Percentiles rank a stretch among this genome's conserved stretches.
These are phyloP conservation scores for Fusarium brevicatenulatum DNA, from an alignment of 2,329 filamentous ascomycete species.

Conservation along the genomic window DNA sequence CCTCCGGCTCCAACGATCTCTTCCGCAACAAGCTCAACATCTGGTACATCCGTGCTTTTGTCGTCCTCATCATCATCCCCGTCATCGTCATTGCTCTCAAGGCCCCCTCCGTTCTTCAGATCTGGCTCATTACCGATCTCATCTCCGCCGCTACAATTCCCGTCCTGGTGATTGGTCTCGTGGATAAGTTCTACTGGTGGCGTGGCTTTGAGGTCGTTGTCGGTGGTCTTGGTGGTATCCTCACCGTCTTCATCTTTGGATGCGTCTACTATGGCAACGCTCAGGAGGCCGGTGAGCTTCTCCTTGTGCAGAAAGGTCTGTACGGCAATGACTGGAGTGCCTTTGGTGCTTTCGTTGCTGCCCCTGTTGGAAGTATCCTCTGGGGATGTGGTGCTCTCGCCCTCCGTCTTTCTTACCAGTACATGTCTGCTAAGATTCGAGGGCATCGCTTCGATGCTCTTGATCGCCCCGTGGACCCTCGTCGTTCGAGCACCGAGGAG, in stretches of 20 bases:
- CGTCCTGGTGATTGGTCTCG: slow-evolving; percentile 77
- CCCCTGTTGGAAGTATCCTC: slow-evolving; percentile 78
- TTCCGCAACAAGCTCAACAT: slow-evolving; percentile 84
- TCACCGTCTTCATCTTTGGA: slow-evolving; percentile 85
- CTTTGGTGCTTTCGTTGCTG: slow-evolving; percentile 85
- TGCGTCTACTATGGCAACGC: slow-evolving; percentile 79
- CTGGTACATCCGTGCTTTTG: slow-evolving; percentile 75
- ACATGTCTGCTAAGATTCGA: slow-evolving; percentile 63
- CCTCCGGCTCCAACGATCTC: slow-evolving; percentile 84
- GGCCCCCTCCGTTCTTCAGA: slow-evolving; percentile 79
- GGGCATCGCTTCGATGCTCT: slow-evolving; percentile 74
- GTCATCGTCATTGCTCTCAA: slow-evolving; percentile 78
- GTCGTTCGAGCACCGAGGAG: slow-evolving; percentile 45
- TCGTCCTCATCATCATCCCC: slow-evolving; percentile 79
- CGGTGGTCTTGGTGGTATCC: slow-evolving; percentile 79
- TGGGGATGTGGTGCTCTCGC: slow-evolving; percentile 74
- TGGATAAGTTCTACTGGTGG: slow-evolving; percentile 78
- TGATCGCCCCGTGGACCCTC: slow-evolving; percentile 60
- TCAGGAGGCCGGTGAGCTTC: slow-evolving; percentile 69
- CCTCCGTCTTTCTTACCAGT: slow-evolving; percentile 69
- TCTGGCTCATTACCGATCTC: slow-evolving; percentile 84
- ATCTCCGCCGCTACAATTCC: slow-evolving; percentile 81
- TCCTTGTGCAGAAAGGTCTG: slow-evolving; percentile 77
- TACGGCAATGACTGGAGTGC: slow-evolving; percentile 83
- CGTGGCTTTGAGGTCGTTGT: slow-evolving; percentile 83